Conservation (phyloP, 345 rosid genomes). For the Carallia brachiata region DNA sequence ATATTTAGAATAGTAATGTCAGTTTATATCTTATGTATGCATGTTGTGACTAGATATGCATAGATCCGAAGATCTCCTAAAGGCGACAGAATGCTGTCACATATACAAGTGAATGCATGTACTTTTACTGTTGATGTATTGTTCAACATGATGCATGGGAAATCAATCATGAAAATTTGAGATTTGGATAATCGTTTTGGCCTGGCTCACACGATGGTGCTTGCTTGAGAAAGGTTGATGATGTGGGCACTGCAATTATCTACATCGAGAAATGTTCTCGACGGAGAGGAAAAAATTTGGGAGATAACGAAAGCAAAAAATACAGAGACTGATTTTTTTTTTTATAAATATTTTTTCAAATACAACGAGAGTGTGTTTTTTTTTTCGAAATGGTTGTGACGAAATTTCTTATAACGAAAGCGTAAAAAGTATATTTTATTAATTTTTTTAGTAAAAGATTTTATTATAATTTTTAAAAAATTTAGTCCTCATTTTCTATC, state of each 20-base stretch:
- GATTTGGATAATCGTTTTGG: slow-evolving; percentile 33
- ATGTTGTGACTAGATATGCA: slow-evolving; percentile 6
- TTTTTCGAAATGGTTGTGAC: too few species aligned
- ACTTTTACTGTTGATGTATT: slow-evolving; percentile 4
- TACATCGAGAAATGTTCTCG: slow-evolving; percentile 11
- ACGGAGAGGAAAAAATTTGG: slow-evolving; percentile 1
- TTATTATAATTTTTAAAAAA: too few species aligned
- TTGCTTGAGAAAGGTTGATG: slow-evolving; percentile 20
- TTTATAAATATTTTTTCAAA: too few species aligned
- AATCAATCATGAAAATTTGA: slow-evolving; percentile 1
- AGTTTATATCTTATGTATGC: slow-evolving; percentile 10
- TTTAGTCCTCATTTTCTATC: too few species aligned
- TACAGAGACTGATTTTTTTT: too few species aligned
- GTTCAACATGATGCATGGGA: background rate
- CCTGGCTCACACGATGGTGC: slow-evolving; percentile 21
- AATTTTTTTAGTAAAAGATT: too few species aligned
- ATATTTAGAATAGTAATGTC: background rate
- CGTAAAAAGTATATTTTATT: too few species aligned
- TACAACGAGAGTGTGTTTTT: too few species aligned
- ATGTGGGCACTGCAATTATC: slow-evolving; percentile 30
- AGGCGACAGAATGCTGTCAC: slow-evolving; percentile 5
- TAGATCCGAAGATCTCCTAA: background rate
- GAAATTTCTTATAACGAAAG: too few species aligned
- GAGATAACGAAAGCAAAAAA: too few species aligned
- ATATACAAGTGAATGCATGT: background rate